Evolutionary conservation across 768 basidiomycete species (phyloP).

Genomic region (Trametes meyenii): DNA sequence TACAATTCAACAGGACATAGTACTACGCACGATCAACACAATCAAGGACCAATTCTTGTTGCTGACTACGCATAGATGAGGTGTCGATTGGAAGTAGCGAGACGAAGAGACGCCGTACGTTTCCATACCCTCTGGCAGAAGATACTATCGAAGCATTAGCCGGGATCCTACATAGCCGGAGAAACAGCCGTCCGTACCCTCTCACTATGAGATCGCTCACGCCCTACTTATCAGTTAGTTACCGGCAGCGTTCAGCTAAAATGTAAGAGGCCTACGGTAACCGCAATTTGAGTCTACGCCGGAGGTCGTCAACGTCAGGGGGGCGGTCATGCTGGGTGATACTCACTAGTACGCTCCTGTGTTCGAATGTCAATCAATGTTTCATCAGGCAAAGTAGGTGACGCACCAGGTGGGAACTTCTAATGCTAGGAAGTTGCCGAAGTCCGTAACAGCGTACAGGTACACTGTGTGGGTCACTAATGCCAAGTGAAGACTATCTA

Average conservation of each 20-base stretch:
- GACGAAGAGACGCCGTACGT: slow-evolving; percentile 18
- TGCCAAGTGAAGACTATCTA: slow-evolving; percentile 26
- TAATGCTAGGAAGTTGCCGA: slow-evolving; percentile 23
- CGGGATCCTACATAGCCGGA: background rate
- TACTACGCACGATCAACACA: slow-evolving; percentile 24
- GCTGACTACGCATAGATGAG: slow-evolving; percentile 18
- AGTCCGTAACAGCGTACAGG: slow-evolving; percentile 30
- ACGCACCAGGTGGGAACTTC: slow-evolving; percentile 26
- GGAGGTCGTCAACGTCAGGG: background rate
- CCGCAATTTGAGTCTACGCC: slow-evolving; percentile 12
- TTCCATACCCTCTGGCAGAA: slow-evolving; percentile 32
- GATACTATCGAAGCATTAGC: slow-evolving; percentile 19
- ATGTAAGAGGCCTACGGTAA: slow-evolving; percentile 15
- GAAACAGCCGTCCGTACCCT: slow-evolving; percentile 19
- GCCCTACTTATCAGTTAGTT: slow-evolving; percentile 17
- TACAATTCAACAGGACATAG: no score
- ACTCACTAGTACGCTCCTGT: slow-evolving; percentile 31
- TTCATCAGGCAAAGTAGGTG: background rate
- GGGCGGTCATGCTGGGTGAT: background rate
- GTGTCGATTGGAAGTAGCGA: slow-evolving; percentile 10
- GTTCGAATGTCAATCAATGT: background rate
- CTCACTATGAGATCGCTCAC: slow-evolving; percentile 30
- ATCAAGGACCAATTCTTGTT: slow-evolving; percentile 24
- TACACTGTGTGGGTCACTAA: slow-evolving; percentile 26
- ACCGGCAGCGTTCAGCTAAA: background rate